Evolutionary conservation across 2,329 filamentous ascomycete genomes (phyloP).

Genomic region (Sporothrix pallida): DNA sequence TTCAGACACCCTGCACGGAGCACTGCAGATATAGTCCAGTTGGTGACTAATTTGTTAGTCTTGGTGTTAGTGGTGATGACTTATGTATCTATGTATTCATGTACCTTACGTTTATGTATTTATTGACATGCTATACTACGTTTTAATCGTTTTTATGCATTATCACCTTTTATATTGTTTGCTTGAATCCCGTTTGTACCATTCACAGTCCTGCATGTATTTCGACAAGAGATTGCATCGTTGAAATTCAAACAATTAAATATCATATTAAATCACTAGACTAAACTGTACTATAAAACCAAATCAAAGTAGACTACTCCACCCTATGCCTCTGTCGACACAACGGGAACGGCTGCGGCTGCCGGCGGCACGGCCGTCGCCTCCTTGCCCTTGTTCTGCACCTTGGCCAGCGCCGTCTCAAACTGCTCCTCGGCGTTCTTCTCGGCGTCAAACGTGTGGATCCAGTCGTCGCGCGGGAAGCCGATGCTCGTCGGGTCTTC

Average conservation of each 20-base stretch:
- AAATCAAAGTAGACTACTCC: background rate
- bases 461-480: conserved; percentile 59
- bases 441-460: conserved; percentile 54
- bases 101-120: too few relatives aligned
- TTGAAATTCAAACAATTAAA: background rate
- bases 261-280: background rate
- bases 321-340: conserved; percentile 23
- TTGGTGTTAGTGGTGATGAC: too few relatives aligned
- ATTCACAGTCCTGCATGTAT: too few relatives aligned
- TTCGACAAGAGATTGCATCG: too few relatives aligned
- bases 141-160: too few relatives aligned
- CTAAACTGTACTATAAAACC: background rate
- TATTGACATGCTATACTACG: too few relatives aligned
- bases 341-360: background rate
- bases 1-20: conserved; percentile 28
- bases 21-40: background rate
- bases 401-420: conserved; percentile 44
- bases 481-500: conserved; percentile 55
- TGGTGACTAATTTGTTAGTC: too few relatives aligned
- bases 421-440: conserved; percentile 50
- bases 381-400: conserved; percentile 32
- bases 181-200: too few relatives aligned
- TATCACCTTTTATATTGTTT: too few relatives aligned
- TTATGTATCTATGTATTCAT: too few relatives aligned
- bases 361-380: background rate